phyloP scores from a whole-genome alignment of 768 basidiomycete genomes.

The Mycena rebaudengoi region DNA sequence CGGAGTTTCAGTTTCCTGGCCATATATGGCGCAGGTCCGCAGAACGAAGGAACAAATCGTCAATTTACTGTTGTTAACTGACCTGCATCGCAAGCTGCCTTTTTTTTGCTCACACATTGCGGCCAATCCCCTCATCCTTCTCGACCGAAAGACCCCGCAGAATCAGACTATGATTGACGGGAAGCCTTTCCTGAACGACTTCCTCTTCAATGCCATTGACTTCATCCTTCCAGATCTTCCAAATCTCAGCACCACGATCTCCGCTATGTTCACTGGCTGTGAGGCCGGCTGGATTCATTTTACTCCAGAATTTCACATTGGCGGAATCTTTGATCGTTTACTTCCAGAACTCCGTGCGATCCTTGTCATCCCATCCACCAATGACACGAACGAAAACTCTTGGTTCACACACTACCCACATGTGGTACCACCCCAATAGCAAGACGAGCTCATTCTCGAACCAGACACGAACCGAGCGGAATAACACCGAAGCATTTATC shows the following conservation, averaged over 20 bases:
- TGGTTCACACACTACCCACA: constrained; percentile 15
- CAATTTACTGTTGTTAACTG: too few relatives aligned
- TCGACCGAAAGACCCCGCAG: too few relatives aligned
- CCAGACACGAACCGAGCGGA: constrained; percentile 10
- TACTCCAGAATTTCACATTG: not conserved
- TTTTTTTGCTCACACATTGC: too few relatives aligned
- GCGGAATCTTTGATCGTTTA: not conserved
- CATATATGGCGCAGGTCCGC: too few relatives aligned
- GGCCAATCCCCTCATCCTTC: too few relatives aligned
- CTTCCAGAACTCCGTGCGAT: constrained; percentile 28
- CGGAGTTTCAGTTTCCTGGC: too few relatives aligned
- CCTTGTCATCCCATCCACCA: constrained; percentile 28
- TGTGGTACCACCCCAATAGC: constrained; percentile 11
- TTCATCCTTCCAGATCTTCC: not conserved
- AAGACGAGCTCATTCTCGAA: constrained; percentile 22
- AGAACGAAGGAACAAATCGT: too few relatives aligned
- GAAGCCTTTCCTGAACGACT: not conserved
- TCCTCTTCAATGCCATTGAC: not conserved
- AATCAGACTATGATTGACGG: not conserved
- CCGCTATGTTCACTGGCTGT: not conserved
- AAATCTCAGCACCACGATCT: not conserved
- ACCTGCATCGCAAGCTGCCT: too few relatives aligned
- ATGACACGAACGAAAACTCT: constrained; percentile 29
- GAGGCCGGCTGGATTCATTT: not conserved
- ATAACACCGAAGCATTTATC: constrained; percentile 28